These are phyloP conservation scores for Beta corolliflora DNA, from an alignment of 179 eudicot genomes.

Conservation along the genomic window DNA sequence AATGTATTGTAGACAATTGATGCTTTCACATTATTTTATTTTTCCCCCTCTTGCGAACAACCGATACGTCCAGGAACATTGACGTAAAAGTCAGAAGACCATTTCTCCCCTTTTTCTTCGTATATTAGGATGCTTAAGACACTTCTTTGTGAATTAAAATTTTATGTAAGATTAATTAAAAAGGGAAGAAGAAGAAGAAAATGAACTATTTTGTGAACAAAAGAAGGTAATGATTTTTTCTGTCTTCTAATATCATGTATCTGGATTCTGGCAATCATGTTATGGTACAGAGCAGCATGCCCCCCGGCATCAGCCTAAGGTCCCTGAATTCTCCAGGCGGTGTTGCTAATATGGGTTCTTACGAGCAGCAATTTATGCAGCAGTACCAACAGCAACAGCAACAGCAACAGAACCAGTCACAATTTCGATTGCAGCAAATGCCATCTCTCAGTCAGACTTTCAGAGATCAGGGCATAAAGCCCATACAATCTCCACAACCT, in stretches of 20 bases:
- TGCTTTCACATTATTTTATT: neutral
- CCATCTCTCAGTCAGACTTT: slow-evolving; percentile 62
- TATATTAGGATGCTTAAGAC: neutral
- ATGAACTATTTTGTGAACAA: neutral
- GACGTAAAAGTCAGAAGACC: neutral
- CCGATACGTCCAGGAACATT: neutral
- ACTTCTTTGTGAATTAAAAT: neutral
- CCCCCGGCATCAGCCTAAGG: slow-evolving; percentile 66
- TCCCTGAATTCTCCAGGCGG: slow-evolving; percentile 59
- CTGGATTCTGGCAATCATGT: neutral
- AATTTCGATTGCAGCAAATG: slow-evolving; percentile 78
- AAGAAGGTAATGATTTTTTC: neutral
- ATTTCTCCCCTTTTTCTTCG: neutral
- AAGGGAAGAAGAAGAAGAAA: neutral
- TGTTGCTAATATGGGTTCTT: slow-evolving; percentile 62
- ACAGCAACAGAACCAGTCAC: slow-evolving; percentile 59
- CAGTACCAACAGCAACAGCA: slow-evolving; percentile 58
- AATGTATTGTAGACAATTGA: neutral
- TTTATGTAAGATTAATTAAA: neutral
- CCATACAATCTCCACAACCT: slow-evolving; percentile 64
- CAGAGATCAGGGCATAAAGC: slow-evolving; percentile 74
- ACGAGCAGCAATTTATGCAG: slow-evolving; percentile 76
- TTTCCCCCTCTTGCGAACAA: too few relatives aligned
- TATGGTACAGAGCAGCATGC: slow-evolving; percentile 57
- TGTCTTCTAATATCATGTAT: neutral